These are phyloP conservation scores for Alternaria gansuensis DNA, from an alignment of 2,329 filamentous ascomycete genomes.

Conservation along the genomic window DNA sequence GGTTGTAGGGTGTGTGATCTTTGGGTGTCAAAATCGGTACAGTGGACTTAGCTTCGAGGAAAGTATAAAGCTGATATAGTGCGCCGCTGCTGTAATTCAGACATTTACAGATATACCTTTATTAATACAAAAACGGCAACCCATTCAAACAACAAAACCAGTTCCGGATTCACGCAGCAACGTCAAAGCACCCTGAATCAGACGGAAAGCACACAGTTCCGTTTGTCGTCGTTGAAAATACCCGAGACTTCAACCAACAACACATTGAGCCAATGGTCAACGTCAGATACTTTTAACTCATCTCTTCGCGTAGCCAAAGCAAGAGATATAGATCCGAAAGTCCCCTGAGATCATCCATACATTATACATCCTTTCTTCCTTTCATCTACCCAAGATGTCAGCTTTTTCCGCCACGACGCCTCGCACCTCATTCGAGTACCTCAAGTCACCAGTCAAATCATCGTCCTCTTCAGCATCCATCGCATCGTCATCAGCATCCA, in stretches of 20 bases:
- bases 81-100: background rate
- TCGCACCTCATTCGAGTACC: conserved; percentile 29
- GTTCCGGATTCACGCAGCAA: background rate
- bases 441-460: conserved; percentile 18
- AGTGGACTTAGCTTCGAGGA: background rate
- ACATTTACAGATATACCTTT: background rate
- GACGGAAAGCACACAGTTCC: background rate
- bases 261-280: background rate
- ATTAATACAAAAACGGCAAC: background rate
- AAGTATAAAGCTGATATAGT: conserved; percentile 12
- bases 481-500: conserved; percentile 6
- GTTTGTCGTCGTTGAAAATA: background rate
- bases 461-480: conserved; percentile 15
- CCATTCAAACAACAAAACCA: background rate
- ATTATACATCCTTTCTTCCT: background rate
- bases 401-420: conserved; percentile 30
- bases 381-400: conserved; percentile 12
- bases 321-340: background rate
- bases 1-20: conserved; percentile 12
- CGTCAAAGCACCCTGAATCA: background rate
- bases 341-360: background rate
- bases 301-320: background rate
- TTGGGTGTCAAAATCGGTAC: background rate
- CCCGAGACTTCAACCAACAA: background rate
- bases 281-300: no score